Evolutionary conservation across 345 rosid species (phyloP), one percentile per base, ranked within the genome.

Genomic region (Odontarrhena argentea): DNA sequence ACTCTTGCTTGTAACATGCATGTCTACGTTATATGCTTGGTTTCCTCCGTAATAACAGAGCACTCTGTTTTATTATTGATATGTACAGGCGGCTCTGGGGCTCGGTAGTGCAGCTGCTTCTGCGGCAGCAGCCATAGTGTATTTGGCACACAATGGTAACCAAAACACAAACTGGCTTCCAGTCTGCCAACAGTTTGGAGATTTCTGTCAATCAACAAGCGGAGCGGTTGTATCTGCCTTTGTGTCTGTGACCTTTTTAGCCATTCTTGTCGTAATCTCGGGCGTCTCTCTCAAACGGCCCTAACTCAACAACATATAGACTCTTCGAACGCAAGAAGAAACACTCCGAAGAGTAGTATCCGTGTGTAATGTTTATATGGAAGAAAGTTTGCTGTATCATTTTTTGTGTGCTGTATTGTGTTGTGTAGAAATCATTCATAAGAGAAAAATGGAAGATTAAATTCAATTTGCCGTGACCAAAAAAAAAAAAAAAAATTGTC

Each of bases 121-220:
- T 0, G 84, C 92, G 0, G 87, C 90, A 0, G 77, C 88, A 0
- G 90, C 87, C 22, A 79, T 88, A 6, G 90, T 79, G 25, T 82
- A 86, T 80, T 78, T 88, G 54, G 92, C 96, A 35, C 90, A 88
- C 81, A 86, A 82, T n/a, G 92, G 92, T 3, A 88, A 88, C 67
- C 77, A 35, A 3, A 83, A 74, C 77, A 71, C 88, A 7, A 86
- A 88, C 73, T 88, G 91, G 96, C 71, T 88, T 0, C 78, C 78
- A 0, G 80, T 88, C 37, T 88, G 96, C 70, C 81, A 81, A 46
- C 92, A 88, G 68, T 88, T 78, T 25, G 91, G 85, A 24, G 86
- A 88, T 62, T 88, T 86, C 74, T 88, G 96, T 82, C 85, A 81
- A 74, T 70, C 75, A 42, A 73, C 70, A 3, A 84, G 87, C 34